A percentile compares a stretch with the other conserved stretches of the same genome.
Evolutionary conservation across 148 eudicot genomes (phyloP).

Genomic region (Chenopodium album): DNA sequence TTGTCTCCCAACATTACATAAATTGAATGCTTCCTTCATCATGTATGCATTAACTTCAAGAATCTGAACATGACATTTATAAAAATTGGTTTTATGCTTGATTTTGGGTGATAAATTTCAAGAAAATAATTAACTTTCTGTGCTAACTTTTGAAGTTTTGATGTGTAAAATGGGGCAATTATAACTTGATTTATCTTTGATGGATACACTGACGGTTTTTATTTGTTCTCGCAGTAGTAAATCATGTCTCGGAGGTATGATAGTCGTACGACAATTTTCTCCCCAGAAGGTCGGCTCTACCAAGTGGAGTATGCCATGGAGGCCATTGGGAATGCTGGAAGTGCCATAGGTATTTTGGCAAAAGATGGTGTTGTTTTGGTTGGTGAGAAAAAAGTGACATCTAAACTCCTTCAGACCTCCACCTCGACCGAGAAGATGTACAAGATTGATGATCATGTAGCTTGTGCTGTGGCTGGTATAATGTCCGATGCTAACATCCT

Average conservation of each 20-base stretch:
- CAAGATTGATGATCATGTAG: slow-evolving; percentile 87
- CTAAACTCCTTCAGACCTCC: slow-evolving; percentile 81
- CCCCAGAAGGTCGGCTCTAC: slow-evolving; percentile 94
- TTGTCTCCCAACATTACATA: no score
- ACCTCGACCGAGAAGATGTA: slow-evolving; percentile 87
- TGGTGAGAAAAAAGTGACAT: slow-evolving; percentile 92
- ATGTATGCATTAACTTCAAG: no score
- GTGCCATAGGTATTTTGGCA: slow-evolving; percentile 73
- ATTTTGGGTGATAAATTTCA: no score
- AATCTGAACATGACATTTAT: no score
- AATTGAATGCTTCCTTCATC: no score
- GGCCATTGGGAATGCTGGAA: slow-evolving; percentile 88
- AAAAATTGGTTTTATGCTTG: no score
- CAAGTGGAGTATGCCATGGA: slow-evolving; percentile 98
- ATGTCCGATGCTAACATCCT: slow-evolving; percentile 95
- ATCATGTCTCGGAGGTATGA: slow-evolving; percentile 81
- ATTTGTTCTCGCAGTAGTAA: slow-evolving; percentile 8
- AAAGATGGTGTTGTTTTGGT: slow-evolving; percentile 81
- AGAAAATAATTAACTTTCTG: no score
- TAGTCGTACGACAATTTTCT: slow-evolving; percentile 90
- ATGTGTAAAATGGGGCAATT: not conserved
- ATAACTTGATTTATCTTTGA: not conserved
- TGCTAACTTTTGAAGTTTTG: no score
- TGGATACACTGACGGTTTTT: not conserved
- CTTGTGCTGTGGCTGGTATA: slow-evolving; percentile 90